These are phyloP conservation scores for Beauveria rudraprayagi DNA, from an alignment of 2,329 filamentous ascomycete genomes.

Conservation along the genomic window DNA sequence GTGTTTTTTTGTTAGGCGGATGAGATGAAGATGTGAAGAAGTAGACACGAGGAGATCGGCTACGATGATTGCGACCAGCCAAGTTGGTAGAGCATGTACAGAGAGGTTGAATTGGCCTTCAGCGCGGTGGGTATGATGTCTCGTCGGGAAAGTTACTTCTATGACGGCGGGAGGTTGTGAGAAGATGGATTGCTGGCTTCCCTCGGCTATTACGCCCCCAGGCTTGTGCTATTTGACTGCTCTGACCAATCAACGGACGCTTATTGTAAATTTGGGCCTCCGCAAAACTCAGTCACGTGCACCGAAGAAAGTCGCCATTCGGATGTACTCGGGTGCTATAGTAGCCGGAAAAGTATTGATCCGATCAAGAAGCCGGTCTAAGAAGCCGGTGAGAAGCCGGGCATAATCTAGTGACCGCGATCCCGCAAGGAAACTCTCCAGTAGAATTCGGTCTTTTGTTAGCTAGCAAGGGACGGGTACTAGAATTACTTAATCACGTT, in stretches of 20 bases:
- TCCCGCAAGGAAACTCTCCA: too few species aligned
- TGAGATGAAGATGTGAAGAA: background rate
- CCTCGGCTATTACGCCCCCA: slow-evolving; percentile 12
- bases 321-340: slow-evolving; percentile 2
- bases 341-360: background rate
- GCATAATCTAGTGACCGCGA: background rate
- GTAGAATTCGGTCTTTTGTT: background rate
- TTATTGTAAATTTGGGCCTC: slow-evolving; percentile 11
- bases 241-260: slow-evolving; percentile 6
- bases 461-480: too few species aligned
- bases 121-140: background rate
- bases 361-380: background rate
- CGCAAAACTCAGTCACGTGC: slow-evolving; percentile 2
- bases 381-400: slow-evolving; percentile 2
- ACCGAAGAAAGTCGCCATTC: background rate
- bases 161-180: background rate
- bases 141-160: background rate
- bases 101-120: background rate
- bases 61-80: background rate
- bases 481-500: too few species aligned
- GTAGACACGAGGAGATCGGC: background rate
- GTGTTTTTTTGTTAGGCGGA: slow-evolving; percentile 2
- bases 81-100: background rate
- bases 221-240: background rate
- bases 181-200: slow-evolving; percentile 3